A percentile compares a stretch with the other conserved stretches of the same genome.
These are phyloP conservation scores for Apocynum venetum DNA, from an alignment of 257 asterid species.

Conservation along the genomic window DNA sequence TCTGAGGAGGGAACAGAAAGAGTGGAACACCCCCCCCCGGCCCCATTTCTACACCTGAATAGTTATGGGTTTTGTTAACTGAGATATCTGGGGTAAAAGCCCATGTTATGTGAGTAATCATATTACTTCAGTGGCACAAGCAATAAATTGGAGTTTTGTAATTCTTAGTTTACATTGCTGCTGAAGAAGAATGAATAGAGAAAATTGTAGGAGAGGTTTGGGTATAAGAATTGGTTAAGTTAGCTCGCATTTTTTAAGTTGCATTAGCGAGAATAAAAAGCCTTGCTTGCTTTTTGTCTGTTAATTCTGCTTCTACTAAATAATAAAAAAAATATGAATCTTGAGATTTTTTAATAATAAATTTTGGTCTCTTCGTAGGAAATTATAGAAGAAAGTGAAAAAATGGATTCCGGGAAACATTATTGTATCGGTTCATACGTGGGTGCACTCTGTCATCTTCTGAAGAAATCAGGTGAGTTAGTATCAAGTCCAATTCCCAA, in stretches of 20 bases:
- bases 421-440: conserved; percentile 48
- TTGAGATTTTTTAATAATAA: conserved; percentile 13
- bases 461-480: conserved; percentile 58
- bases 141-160: background rate
- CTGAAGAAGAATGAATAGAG: background rate
- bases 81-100: background rate
- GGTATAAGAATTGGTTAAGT: background rate
- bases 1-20: too few species aligned
- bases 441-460: conserved; percentile 60
- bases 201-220: background rate
- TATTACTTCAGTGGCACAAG: background rate
- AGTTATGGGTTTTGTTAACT: background rate
- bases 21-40: too few species aligned
- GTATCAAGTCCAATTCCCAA: background rate
- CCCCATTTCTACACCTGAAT: background rate
- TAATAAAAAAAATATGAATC: background rate
- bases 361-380: conserved; percentile 35
- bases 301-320: background rate
- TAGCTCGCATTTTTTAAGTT: background rate
- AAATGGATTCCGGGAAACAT: conserved; percentile 36
- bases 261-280: background rate
- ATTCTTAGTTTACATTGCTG: background rate
- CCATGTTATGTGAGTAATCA: background rate
- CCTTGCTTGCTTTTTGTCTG: background rate
- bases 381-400: conserved; percentile 29